Conservation (phyloP, 495 filamentous ascomycete genomes). For the Penicillium malachiteum region DNA sequence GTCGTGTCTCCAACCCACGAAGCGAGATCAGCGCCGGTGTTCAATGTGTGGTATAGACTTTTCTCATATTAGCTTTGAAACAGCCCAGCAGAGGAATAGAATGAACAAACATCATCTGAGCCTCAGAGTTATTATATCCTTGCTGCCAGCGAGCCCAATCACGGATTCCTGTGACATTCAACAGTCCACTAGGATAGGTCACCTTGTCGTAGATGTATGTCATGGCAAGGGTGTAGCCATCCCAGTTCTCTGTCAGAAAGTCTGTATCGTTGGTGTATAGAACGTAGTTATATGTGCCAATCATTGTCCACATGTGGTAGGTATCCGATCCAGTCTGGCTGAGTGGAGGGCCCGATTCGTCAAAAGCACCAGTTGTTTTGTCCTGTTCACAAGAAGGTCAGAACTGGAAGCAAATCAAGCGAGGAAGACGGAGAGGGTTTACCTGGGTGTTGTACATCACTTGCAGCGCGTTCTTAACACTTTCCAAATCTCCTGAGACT, state of each 20-base stretch:
- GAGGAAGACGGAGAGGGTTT: neutral
- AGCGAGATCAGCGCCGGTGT: conserved; percentile 50
- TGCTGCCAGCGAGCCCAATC: conserved; percentile 61
- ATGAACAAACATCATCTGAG: conserved; percentile 51
- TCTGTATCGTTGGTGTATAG: conserved; percentile 55
- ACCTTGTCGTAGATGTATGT: conserved; percentile 53
- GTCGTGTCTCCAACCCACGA: conserved; percentile 48
- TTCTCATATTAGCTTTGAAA: conserved; percentile 6
- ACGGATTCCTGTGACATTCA: conserved; percentile 54
- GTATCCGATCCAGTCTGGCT: conserved; percentile 57
- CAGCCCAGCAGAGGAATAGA: too few species aligned
- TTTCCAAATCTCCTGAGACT: conserved; percentile 59
- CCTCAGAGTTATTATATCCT: conserved; percentile 52
- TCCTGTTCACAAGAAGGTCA: conserved; percentile 11
- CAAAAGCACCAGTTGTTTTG: conserved; percentile 43
- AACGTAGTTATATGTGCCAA: conserved; percentile 62
- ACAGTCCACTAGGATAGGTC: conserved; percentile 45
- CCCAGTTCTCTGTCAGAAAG: conserved; percentile 52
- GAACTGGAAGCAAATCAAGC: neutral
- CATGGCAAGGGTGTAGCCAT: conserved; percentile 53
- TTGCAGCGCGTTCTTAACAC: conserved; percentile 60
- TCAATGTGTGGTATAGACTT: conserved; percentile 51
- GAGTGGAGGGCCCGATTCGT: conserved; percentile 60
- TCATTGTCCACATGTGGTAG: conserved; percentile 64
- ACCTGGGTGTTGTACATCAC: conserved; percentile 61